These are phyloP conservation scores for Venturiaceae sp. DNA, from an alignment of 2,329 filamentous ascomycete species.

Conservation along the genomic window DNA sequence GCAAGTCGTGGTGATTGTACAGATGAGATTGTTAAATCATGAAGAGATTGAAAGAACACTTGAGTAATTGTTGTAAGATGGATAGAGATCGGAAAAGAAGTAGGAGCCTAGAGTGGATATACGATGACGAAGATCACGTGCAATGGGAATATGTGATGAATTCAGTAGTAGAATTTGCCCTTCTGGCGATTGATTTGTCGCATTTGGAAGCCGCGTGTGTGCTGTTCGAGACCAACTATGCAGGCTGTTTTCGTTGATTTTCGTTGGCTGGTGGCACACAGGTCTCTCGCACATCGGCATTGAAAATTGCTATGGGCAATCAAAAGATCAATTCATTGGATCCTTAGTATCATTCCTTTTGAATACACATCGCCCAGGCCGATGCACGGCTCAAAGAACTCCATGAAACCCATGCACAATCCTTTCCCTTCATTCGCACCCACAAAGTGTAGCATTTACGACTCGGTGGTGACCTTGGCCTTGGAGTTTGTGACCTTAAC, in stretches of 20 bases:
- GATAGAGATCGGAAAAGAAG: too few species aligned
- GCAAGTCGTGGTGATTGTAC: too few species aligned
- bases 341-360: neutral
- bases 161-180: too few species aligned
- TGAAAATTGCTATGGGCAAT: neutral
- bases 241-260: neutral
- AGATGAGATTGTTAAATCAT: too few species aligned
- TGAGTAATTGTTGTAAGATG: too few species aligned
- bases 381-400: neutral
- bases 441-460: conserved; percentile 28
- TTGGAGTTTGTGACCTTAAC: conserved; percentile 99
- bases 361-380: neutral
- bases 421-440: neutral
- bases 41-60: too few species aligned
- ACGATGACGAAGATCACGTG: too few species aligned
- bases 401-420: conserved; percentile 1
- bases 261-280: neutral
- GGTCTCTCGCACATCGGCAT: neutral
- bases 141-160: too few species aligned
- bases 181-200: too few species aligned
- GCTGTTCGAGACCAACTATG: too few species aligned
- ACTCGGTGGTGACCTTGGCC: conserved; percentile 96
- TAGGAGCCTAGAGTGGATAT: too few species aligned
- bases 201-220: too few species aligned
- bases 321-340: conserved; percentile 1